Evolutionary conservation across 2,329 filamentous ascomycete species (phyloP).

Genomic region (Endoconidiophora laricicola): DNA sequence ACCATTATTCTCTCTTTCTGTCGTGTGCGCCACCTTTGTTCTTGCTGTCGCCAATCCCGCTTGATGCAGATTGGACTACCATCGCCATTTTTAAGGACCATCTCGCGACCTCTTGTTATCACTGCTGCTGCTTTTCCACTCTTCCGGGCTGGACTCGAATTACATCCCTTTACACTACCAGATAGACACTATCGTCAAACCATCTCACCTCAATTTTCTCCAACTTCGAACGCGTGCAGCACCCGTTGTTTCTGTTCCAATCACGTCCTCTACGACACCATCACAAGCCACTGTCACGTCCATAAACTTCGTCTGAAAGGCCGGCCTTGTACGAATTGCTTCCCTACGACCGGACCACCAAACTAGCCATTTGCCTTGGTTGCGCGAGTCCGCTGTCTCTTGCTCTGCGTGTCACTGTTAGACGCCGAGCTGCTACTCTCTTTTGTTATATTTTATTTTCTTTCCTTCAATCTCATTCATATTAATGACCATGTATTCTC

Average conservation of each 20-base stretch:
- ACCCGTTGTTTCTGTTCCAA: conserved; percentile 4
- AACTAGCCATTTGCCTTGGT: neutral
- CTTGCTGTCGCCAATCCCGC: neutral
- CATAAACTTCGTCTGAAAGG: conserved; percentile 4
- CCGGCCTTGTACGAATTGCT: conserved; percentile 3
- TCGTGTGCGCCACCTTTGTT: too few relatives aligned
- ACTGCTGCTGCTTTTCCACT: neutral
- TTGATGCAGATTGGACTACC: conserved; percentile 5
- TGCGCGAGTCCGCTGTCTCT: neutral
- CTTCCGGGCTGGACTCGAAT: conserved; percentile 15
- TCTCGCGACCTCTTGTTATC: neutral
- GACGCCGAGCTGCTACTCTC: neutral
- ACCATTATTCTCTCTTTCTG: too few relatives aligned
- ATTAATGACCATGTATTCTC: conserved; percentile 49
- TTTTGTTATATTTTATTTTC: conserved; percentile 4
- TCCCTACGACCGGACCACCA: neutral
- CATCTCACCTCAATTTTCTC: neutral
- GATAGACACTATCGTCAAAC: neutral
- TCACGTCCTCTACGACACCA: conserved; percentile 8
- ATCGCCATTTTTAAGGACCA: neutral
- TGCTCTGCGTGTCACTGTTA: too few relatives aligned
- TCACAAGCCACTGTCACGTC: neutral
- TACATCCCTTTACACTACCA: neutral
- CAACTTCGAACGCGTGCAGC: conserved; percentile 8
- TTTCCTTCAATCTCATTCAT: neutral